phyloP scores from a whole-genome alignment of 352 stramenopile species.

The Achlya hypogyna region DNA sequence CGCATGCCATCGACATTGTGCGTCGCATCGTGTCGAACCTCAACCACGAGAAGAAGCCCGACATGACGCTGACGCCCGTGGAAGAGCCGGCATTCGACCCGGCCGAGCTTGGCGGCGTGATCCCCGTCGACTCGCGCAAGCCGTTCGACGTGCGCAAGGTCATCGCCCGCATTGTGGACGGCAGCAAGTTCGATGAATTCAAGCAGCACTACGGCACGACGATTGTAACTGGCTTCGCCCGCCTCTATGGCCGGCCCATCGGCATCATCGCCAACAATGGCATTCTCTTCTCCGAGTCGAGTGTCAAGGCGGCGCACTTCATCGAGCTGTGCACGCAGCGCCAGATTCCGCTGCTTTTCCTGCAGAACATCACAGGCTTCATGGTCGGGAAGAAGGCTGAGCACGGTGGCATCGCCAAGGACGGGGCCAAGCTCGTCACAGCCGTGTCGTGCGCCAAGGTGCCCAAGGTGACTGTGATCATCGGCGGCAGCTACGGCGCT shows the following conservation, averaged over 20 bases:
- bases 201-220: slow-evolving; percentile 95
- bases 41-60: slow-evolving; percentile 47
- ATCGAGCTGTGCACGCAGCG: slow-evolving; percentile 96
- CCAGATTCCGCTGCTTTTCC: slow-evolving; percentile 93
- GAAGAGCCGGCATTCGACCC: slow-evolving; percentile 91
- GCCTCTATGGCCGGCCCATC: slow-evolving; percentile 91
- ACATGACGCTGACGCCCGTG: slow-evolving; percentile 40
- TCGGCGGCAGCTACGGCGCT: slow-evolving; percentile 94
- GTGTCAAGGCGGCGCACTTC: slow-evolving; percentile 94
- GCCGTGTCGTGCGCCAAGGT: slow-evolving; percentile 92
- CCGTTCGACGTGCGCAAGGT: slow-evolving; percentile 94
- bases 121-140: slow-evolving; percentile 91
- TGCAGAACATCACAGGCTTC: slow-evolving; percentile 98
- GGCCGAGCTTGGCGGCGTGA: slow-evolving; percentile 88
- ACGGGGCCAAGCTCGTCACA: slow-evolving; percentile 94
- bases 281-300: slow-evolving; percentile 91
- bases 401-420: slow-evolving; percentile 95
- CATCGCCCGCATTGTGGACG: slow-evolving; percentile 94
- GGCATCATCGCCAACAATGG: slow-evolving; percentile 99
- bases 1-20: slow-evolving; percentile 88
- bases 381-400: slow-evolving; percentile 97
- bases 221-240: slow-evolving; percentile 95
- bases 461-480: slow-evolving; percentile 96
- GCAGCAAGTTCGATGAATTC: slow-evolving; percentile 96
- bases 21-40: slow-evolving; percentile 89